Evolutionary conservation across 2,329 filamentous ascomycete genomes (phyloP).

Genomic region (Sphaerostilbella broomeana): DNA sequence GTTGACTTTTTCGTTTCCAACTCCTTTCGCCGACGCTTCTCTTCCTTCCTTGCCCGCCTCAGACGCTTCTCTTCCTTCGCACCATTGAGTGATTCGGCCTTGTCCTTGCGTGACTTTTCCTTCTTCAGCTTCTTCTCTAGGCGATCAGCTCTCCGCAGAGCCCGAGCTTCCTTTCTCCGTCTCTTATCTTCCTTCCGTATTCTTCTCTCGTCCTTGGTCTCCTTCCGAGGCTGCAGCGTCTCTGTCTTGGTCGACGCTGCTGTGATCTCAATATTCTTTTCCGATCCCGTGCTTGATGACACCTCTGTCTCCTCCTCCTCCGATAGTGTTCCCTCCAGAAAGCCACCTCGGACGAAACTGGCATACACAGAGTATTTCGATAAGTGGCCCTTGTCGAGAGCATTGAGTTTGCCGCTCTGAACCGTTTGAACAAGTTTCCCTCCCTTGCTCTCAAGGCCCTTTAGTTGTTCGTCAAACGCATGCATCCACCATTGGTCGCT

Average conservation of each 20-base stretch:
- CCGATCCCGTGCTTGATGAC: constrained; percentile 19
- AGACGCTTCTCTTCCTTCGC: constrained; percentile 41
- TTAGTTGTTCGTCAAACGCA: constrained; percentile 85
- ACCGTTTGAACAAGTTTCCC: constrained; percentile 52
- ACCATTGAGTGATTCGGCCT: constrained; percentile 24
- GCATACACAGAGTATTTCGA: constrained; percentile 65
- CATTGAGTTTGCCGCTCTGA: constrained; percentile 47
- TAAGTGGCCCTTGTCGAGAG: constrained; percentile 46
- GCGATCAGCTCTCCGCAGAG: constrained; percentile 11
- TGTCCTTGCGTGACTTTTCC: constrained; percentile 21
- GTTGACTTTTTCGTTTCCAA: constrained; percentile 19
- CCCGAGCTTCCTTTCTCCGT: constrained; percentile 25
- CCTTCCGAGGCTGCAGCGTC: constrained; percentile 20
- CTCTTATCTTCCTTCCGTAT: constrained; percentile 19
- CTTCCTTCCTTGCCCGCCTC: constrained; percentile 37
- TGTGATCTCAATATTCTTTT: constrained; percentile 28
- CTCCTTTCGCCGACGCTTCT: constrained; percentile 31
- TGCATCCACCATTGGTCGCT: constrained; percentile 95
- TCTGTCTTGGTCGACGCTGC: constrained; percentile 8
- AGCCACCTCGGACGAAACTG: constrained; percentile 77
- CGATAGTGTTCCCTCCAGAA: constrained; percentile 63
- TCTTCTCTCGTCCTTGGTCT: constrained; percentile 17
- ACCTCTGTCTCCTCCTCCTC: constrained; percentile 22
- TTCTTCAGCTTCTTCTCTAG: constrained; percentile 22
- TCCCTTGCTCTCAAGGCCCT: constrained; percentile 62